Evolutionary conservation across 2,329 filamentous ascomycete species (phyloP).

Genomic region (Triangularia setosa): DNA sequence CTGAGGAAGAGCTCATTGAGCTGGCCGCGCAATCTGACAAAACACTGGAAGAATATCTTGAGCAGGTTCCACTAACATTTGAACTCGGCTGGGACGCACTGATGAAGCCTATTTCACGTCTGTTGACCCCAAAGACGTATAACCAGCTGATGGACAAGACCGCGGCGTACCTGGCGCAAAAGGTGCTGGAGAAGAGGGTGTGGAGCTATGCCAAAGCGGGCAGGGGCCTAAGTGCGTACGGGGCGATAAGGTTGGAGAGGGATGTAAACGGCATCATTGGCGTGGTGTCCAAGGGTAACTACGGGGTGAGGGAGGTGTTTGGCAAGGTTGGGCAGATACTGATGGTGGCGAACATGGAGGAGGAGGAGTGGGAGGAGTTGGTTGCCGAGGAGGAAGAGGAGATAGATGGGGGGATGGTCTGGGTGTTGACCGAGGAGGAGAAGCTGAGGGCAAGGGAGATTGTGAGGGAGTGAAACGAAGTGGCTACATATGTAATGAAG

Average conservation of each 20-base stretch:
- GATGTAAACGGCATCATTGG: slow-evolving; percentile 75
- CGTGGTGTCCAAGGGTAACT: slow-evolving; percentile 65
- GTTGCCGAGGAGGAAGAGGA: slow-evolving; percentile 44
- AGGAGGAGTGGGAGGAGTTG: slow-evolving; percentile 89
- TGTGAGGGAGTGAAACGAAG: slow-evolving; percentile 40
- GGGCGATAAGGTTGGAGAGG: slow-evolving; percentile 77
- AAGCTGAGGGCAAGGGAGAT: slow-evolving; percentile 67
- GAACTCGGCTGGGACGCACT: slow-evolving; percentile 81
- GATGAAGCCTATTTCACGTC: slow-evolving; percentile 76
- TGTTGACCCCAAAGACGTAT: slow-evolving; percentile 76
- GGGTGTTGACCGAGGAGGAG: slow-evolving; percentile 71
- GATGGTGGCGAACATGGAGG: slow-evolving; percentile 89
- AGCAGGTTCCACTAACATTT: slow-evolving; percentile 74
- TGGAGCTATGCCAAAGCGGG: slow-evolving; percentile 61
- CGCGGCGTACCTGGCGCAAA: slow-evolving; percentile 64
- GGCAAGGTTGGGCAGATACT: slow-evolving; percentile 73
- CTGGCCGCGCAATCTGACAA: slow-evolving; percentile 51
- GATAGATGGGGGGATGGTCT: slow-evolving; percentile 62
- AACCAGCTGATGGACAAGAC: slow-evolving; percentile 71
- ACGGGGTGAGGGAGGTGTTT: slow-evolving; percentile 74
- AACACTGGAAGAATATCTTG: slow-evolving; percentile 51
- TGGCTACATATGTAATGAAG: neutral
- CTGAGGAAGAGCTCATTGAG: slow-evolving; percentile 55
- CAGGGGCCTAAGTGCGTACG: slow-evolving; percentile 74
- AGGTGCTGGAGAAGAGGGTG: slow-evolving; percentile 81